A percentile compares a stretch with the other conserved stretches of the same genome.
Evolutionary conservation across 1,284 basidiomycete species (phyloP).

Genomic region (Rhodofomes roseus): DNA sequence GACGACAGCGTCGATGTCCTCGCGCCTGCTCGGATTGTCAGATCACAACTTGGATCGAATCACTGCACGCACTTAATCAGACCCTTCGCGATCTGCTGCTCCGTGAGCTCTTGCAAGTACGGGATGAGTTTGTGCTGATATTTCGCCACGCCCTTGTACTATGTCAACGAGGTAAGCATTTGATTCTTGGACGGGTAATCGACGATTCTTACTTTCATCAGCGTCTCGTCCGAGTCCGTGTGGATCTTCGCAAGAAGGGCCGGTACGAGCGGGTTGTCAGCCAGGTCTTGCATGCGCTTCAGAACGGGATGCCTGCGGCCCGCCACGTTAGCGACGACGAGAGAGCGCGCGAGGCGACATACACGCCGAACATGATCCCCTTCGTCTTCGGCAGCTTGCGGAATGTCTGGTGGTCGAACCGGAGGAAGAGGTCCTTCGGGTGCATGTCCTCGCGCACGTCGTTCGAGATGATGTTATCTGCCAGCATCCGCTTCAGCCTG

Average conservation of each 20-base stretch:
- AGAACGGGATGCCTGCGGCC: conserved; percentile 33
- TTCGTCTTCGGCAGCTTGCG: conserved; percentile 36
- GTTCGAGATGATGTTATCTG: conserved; percentile 28
- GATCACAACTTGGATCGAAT: neutral
- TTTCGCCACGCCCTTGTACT: conserved; percentile 34
- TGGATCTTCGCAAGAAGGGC: conserved; percentile 35
- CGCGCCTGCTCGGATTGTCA: neutral
- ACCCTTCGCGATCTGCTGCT: conserved; percentile 33
- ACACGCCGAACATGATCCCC: conserved; percentile 39
- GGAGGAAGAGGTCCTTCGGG: conserved; percentile 31
- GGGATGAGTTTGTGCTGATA: conserved; percentile 33
- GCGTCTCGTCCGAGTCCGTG: conserved; percentile 25
- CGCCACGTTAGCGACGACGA: neutral
- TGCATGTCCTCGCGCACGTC: conserved; percentile 23
- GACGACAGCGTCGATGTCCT: conserved; percentile 4
- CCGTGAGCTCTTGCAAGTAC: conserved; percentile 33
- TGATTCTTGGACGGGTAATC: too few relatives aligned
- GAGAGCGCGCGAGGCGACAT: conserved; percentile 8
- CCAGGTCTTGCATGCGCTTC: conserved; percentile 32
- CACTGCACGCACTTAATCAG: conserved; percentile 27
- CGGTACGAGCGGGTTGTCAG: conserved; percentile 35
- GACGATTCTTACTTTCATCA: conserved; percentile 30
- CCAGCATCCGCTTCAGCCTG: neutral
- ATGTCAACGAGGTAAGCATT: too few relatives aligned
- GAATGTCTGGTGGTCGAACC: conserved; percentile 38